These are phyloP conservation scores for Hymenoscyphus infarciens DNA, from an alignment of 2,329 filamentous ascomycete genomes.

Conservation along the genomic window DNA sequence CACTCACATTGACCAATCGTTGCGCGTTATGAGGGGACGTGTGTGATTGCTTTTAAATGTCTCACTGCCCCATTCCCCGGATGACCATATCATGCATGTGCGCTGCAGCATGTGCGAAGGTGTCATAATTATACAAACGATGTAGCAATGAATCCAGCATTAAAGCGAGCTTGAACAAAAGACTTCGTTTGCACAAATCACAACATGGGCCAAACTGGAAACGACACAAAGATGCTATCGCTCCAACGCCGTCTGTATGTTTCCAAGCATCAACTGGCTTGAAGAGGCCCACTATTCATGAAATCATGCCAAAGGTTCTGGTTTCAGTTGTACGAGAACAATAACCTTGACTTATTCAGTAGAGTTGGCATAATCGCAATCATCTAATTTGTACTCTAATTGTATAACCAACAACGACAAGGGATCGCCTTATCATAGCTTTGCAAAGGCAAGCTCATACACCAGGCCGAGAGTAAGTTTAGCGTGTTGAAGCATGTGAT, in stretches of 20 bases:
- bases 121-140: neutral
- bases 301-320: neutral
- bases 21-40: slow-evolving; percentile 7
- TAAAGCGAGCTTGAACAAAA: neutral
- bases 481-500: slow-evolving; percentile 90
- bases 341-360: neutral
- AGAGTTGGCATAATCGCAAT: neutral
- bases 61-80: neutral
- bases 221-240: neutral
- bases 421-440: slow-evolving; percentile 32
- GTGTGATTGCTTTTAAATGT: slow-evolving; percentile 14
- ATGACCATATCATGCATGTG: slow-evolving; percentile 1
- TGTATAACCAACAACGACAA: neutral
- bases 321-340: neutral
- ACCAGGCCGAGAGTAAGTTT: slow-evolving; percentile 78
- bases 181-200: neutral
- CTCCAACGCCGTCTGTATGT: neutral
- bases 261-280: neutral
- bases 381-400: neutral
- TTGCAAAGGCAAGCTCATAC: slow-evolving; percentile 77
- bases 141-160: neutral
- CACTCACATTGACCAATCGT: slow-evolving; percentile 16
- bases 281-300: neutral
- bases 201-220: neutral
- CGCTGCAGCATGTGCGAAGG: slow-evolving; percentile 1